These are phyloP conservation scores for Xanthoconium purpureum DNA, from an alignment of 768 basidiomycete species.

Conservation along the genomic window DNA sequence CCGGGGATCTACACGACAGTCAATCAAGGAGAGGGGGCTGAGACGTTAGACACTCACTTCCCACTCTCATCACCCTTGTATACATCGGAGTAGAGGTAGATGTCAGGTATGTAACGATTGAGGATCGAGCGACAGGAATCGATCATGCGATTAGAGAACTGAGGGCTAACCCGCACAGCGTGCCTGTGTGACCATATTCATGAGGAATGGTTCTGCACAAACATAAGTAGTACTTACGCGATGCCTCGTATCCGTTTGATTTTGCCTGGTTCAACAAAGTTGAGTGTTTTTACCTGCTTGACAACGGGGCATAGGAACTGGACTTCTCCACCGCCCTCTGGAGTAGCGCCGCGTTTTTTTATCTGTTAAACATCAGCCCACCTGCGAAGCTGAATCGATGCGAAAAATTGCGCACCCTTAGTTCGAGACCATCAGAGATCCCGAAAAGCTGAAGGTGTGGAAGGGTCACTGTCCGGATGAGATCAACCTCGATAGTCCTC, in stretches of 20 bases:
- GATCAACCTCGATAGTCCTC: slow-evolving; percentile 60
- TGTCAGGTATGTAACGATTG: slow-evolving; percentile 96
- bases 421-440: slow-evolving; percentile 84
- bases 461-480: slow-evolving; percentile 85
- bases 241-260: slow-evolving; percentile 94
- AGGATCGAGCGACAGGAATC: slow-evolving; percentile 89
- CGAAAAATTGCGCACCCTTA: slow-evolving; percentile 53
- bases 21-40: background rate
- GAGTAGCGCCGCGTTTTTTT: slow-evolving; percentile 89
- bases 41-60: slow-evolving; percentile 58
- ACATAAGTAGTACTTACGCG: slow-evolving; percentile 56
- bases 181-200: slow-evolving; percentile 50
- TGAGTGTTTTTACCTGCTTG: slow-evolving; percentile 86
- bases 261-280: slow-evolving; percentile 89
- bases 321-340: slow-evolving; percentile 89
- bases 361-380: slow-evolving; percentile 50
- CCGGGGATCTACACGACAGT: slow-evolving; percentile 70
- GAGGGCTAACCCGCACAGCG: slow-evolving; percentile 93
- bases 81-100: slow-evolving; percentile 97
- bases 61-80: slow-evolving; percentile 98
- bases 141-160: slow-evolving; percentile 97
- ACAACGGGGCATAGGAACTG: slow-evolving; percentile 92
- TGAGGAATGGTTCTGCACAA: background rate
- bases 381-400: background rate
- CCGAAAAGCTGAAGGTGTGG: slow-evolving; percentile 91